Percentiles rank a stretch among this genome's conserved stretches.
Evolutionary conservation across 208 protist genomes (phyloP).

Genomic region (Phytomonas sp.): DNA sequence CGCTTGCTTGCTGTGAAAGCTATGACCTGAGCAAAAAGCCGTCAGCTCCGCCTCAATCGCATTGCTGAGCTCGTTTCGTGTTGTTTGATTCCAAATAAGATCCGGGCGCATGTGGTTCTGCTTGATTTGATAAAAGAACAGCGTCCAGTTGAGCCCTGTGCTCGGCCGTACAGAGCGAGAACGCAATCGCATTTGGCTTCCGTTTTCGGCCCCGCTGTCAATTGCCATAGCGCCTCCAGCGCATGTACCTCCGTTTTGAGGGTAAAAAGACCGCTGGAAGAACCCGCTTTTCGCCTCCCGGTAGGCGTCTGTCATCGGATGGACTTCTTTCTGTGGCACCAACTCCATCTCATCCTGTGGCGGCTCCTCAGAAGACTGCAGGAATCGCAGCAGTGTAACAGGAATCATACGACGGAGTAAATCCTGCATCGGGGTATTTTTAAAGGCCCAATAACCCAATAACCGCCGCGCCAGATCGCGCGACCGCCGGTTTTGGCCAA

Average conservation of each 20-base stretch:
- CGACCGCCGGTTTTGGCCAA: conserved; percentile 15
- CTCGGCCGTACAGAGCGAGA: conserved; percentile 40
- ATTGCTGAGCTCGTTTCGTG: conserved; percentile 79
- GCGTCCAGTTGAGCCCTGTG: conserved; percentile 82
- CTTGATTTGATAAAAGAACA: conserved; percentile 86
- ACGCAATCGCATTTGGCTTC: conserved; percentile 24
- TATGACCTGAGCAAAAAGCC: conserved; percentile 40
- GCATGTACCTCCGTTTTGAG: conserved; percentile 7
- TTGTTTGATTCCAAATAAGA: conserved; percentile 92
- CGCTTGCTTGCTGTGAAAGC: conserved; percentile 20
- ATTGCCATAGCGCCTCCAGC: background rate
- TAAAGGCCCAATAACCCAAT: conserved; percentile 80
- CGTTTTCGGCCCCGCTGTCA: background rate
- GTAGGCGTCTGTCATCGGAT: conserved; percentile 43
- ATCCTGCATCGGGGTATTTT: conserved; percentile 67
- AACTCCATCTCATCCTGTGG: conserved; percentile 45
- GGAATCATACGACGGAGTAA: conserved; percentile 87
- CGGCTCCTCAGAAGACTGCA: conserved; percentile 68
- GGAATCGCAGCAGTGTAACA: conserved; percentile 65
- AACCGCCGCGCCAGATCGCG: conserved; percentile 81
- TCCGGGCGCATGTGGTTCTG: conserved; percentile 83
- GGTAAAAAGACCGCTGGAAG: conserved; percentile 78
- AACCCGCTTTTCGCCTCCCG: conserved; percentile 63
- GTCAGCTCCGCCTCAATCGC: conserved; percentile 83
- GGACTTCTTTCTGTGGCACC: conserved; percentile 34